Conservation (phyloP, 2,329 filamentous ascomycete genomes). For the Plenodomus tracheiphilus region DNA sequence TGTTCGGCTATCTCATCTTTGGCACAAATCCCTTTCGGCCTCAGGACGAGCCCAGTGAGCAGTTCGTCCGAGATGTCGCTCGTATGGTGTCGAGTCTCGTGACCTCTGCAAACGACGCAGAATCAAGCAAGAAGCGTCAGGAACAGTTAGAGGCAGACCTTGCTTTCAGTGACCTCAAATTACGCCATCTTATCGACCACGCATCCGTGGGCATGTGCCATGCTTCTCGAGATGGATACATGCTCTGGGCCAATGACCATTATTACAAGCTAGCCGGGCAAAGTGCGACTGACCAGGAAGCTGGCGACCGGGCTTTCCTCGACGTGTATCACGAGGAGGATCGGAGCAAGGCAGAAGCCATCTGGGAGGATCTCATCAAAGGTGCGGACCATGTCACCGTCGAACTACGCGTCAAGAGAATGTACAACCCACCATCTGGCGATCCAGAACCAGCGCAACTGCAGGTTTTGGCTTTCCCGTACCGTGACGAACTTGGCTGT, state of each 20-base stretch:
- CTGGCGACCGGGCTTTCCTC: constrained; percentile 20
- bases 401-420: constrained; percentile 36
- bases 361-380: constrained; percentile 28
- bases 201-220: constrained; percentile 41
- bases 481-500: constrained; percentile 33
- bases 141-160: constrained; percentile 33
- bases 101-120: constrained; percentile 22
- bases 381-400: constrained; percentile 30
- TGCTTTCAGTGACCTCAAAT: constrained; percentile 38
- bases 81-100: constrained; percentile 39
- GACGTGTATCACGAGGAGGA: constrained; percentile 36
- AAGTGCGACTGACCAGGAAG: constrained; percentile 17
- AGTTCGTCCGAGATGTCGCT: constrained; percentile 38
- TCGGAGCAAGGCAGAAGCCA: constrained; percentile 21
- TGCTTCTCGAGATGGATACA: constrained; percentile 30
- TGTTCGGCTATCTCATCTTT: constrained; percentile 37
- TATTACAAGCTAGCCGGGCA: constrained; percentile 36
- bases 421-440: constrained; percentile 35
- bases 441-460: constrained; percentile 36
- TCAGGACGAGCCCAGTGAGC: constrained; percentile 35
- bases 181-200: constrained; percentile 33
- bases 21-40: constrained; percentile 43
- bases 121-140: constrained; percentile 11
- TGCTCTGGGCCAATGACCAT: constrained; percentile 42
- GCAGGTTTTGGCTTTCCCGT: constrained; percentile 41